Evolutionary conservation across 2,329 filamentous ascomycete genomes (phyloP).

Genomic region (Xylaria sp.): DNA sequence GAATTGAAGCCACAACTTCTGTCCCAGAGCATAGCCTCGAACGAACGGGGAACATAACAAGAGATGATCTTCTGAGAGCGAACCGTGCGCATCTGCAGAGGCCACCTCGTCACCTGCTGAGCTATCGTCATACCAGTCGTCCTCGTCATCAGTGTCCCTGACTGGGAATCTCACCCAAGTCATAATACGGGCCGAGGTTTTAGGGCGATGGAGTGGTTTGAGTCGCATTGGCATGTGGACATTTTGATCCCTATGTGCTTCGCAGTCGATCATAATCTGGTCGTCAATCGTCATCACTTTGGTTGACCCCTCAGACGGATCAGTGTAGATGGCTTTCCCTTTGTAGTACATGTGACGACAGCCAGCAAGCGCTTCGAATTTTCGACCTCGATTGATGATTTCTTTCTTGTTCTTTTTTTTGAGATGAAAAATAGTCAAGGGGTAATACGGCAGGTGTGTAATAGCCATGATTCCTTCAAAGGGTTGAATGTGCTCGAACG

Average conservation of each 20-base stretch:
- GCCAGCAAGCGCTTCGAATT: constrained; percentile 50
- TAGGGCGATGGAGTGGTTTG: constrained; percentile 5
- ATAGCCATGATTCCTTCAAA: constrained; percentile 48
- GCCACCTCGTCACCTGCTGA: constrained; percentile 16
- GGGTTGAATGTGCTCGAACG: constrained; percentile 41
- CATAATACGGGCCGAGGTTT: no score
- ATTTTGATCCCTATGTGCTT: constrained; percentile 11
- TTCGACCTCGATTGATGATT: constrained; percentile 49
- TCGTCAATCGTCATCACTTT: constrained; percentile 16
- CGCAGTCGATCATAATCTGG: constrained; percentile 27
- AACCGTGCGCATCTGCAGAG: constrained; percentile 27
- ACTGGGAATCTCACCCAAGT: not conserved
- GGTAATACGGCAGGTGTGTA: constrained; percentile 46
- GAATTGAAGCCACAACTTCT: constrained; percentile 51
- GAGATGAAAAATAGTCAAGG: constrained; percentile 46
- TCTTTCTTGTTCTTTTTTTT: constrained; percentile 42
- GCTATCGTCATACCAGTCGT: constrained; percentile 1
- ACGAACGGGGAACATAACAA: constrained; percentile 53
- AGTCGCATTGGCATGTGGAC: constrained; percentile 2
- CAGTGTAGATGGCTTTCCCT: constrained; percentile 18
- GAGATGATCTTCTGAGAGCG: constrained; percentile 51
- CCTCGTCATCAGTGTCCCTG: not conserved
- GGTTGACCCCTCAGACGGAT: not conserved
- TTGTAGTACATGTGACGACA: constrained; percentile 47
- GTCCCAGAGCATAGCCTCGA: constrained; percentile 52